Conservation (phyloP, 306 rosid species). For the Ormosia semicastrata region DNA sequence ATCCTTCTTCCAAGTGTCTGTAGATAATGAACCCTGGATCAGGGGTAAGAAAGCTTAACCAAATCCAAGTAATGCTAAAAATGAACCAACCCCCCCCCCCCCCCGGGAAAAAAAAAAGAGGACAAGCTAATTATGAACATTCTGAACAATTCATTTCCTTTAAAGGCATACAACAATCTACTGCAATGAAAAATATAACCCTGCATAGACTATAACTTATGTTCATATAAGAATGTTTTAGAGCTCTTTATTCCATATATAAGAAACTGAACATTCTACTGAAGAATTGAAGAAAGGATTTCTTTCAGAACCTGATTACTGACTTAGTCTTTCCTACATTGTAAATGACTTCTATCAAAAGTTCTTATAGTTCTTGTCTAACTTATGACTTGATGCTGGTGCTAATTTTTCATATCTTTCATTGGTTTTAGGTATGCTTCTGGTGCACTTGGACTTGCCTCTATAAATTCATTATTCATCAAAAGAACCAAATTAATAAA, state of each 20-base stretch:
- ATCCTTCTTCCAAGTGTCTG: conserved; percentile 93
- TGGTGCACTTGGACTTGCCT: neutral
- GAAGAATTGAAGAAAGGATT: neutral
- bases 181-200: conserved; percentile 5
- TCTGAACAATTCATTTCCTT: neutral
- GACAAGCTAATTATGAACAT: neutral
- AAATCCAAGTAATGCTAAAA: conserved; percentile 1
- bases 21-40: conserved; percentile 10
- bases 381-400: neutral
- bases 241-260: neutral
- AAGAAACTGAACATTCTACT: conserved; percentile 1
- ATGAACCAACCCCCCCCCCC: neutral
- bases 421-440: neutral
- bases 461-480: neutral
- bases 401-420: neutral
- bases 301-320: neutral
- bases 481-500: neutral
- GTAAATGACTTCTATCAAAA: neutral
- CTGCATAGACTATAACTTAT: neutral
- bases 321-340: neutral
- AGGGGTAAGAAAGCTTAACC: conserved; percentile 15
- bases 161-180: neutral
- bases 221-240: neutral
- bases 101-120: no score
- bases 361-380: neutral